These are phyloP conservation scores for Magnusiomyces fungicola DNA, from an alignment of 1,139 yeast species.

Conservation along the genomic window DNA sequence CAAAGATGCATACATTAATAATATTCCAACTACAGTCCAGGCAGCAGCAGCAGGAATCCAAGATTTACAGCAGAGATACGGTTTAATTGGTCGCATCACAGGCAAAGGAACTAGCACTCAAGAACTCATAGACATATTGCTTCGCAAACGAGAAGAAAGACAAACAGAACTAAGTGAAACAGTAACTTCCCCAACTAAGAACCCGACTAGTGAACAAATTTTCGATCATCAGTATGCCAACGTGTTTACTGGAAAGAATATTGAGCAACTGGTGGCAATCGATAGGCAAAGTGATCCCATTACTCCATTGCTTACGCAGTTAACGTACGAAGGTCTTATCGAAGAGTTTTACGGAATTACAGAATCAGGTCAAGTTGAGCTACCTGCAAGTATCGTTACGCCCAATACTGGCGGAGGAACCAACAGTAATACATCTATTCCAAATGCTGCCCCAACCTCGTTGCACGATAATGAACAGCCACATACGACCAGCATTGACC, in stretches of 20 bases:
- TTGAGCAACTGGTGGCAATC: constrained; percentile 52
- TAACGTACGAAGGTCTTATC: constrained; percentile 75
- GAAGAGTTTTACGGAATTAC: constrained; percentile 60
- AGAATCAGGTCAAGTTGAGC: constrained; percentile 40
- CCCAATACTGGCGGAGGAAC: constrained; percentile 14
- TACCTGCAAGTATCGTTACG: constrained; percentile 30
- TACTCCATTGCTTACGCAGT: constrained; percentile 65
- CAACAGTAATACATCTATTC: constrained; percentile 4
- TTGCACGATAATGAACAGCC: constrained; percentile 5
- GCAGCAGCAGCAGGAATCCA: constrained; percentile 38
- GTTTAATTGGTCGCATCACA: constrained; percentile 38
- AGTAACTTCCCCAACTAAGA: constrained; percentile 6
- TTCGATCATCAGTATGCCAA: constrained; percentile 28
- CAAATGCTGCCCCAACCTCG: background rate
- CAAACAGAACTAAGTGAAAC: constrained; percentile 22
- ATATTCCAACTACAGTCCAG: constrained; percentile 34
- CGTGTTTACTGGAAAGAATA: constrained; percentile 29
- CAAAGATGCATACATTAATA: constrained; percentile 32
- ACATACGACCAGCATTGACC: constrained; percentile 9
- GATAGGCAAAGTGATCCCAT: constrained; percentile 72
- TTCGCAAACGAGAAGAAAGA: constrained; percentile 23
- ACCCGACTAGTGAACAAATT: constrained; percentile 11
- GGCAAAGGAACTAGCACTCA: constrained; percentile 43
- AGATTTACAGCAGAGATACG: constrained; percentile 31
- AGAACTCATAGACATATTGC: constrained; percentile 34